Percentiles rank a stretch among this genome's conserved stretches.
Conservation (phyloP, 306 rosid species). For the Citrullus colocynthis region DNA sequence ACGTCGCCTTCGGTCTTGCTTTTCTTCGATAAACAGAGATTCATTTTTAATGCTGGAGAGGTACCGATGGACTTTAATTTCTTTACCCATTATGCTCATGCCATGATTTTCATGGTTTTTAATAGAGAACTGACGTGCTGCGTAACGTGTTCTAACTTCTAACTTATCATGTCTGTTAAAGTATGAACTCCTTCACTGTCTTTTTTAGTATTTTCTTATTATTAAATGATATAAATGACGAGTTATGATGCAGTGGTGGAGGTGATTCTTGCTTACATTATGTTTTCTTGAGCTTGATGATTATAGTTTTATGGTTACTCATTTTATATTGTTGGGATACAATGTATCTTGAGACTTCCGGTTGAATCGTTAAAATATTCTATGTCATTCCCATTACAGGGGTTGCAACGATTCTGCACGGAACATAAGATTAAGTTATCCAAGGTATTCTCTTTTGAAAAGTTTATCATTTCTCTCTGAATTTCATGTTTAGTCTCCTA, state of each 20-base stretch:
- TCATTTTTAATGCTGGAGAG: conserved; percentile 92
- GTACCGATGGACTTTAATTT: conserved; percentile 13
- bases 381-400: conserved; percentile 25
- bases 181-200: not conserved
- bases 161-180: not conserved
- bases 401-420: conserved; percentile 79
- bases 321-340: not conserved
- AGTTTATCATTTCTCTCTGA: not conserved
- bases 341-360: not conserved
- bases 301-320: not conserved
- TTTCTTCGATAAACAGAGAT: conserved; percentile 79
- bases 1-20: conserved; percentile 75
- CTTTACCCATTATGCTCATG: not conserved
- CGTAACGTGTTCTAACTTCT: not conserved
- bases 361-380: not conserved
- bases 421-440: conserved; percentile 75
- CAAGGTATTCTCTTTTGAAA: conserved; percentile 33
- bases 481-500: not conserved
- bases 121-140: not conserved
- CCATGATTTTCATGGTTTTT: not conserved
- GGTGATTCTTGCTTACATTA: not conserved
- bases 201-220: not conserved
- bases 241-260: not conserved
- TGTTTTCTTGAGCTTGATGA: not conserved
- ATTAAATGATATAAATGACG: not conserved